These are phyloP conservation scores for Asterella californica DNA, from an alignment of 225 moss, liverwort and hornwort genomes.

Conservation along the genomic window DNA sequence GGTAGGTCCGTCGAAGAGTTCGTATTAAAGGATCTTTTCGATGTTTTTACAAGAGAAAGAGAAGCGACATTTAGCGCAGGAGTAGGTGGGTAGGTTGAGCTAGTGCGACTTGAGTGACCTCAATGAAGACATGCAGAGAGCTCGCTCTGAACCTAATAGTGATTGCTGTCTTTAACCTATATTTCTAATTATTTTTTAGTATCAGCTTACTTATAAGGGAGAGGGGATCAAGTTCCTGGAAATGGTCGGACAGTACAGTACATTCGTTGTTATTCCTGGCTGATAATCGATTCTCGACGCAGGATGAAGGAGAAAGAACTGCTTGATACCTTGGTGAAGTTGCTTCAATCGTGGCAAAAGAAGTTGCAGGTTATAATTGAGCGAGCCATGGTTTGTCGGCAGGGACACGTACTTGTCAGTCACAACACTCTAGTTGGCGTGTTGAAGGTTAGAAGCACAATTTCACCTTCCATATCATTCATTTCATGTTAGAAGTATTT, in stretches of 20 bases:
- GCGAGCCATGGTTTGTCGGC: constrained; percentile 63
- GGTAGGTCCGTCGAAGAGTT: not conserved
- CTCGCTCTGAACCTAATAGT: too few relatives aligned
- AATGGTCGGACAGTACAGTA: not conserved
- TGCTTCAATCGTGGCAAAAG: constrained; percentile 55
- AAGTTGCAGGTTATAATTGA: constrained; percentile 51
- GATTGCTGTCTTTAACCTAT: too few relatives aligned
- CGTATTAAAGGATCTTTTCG: too few relatives aligned
- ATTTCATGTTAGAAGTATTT: not conserved
- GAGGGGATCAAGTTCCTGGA: too few relatives aligned
- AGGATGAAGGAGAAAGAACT: constrained; percentile 72
- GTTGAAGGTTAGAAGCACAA: constrained; percentile 52
- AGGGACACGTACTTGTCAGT: constrained; percentile 46
- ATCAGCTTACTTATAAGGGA: too few relatives aligned
- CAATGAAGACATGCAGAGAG: too few relatives aligned
- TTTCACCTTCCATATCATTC: not conserved
- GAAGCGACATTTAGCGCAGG: too few relatives aligned
- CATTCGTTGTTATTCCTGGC: not conserved
- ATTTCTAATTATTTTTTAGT: too few relatives aligned
- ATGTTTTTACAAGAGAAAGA: too few relatives aligned
- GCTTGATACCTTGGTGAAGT: constrained; percentile 51
- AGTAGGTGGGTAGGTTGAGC: too few relatives aligned
- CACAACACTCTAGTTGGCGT: constrained; percentile 61
- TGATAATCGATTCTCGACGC: constrained; percentile 8
- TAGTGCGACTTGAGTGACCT: too few relatives aligned